Percentiles rank a stretch among this genome's conserved stretches.
These are phyloP conservation scores for Starmera caribaea DNA, from an alignment of 805 yeast genomes.

Conservation along the genomic window DNA sequence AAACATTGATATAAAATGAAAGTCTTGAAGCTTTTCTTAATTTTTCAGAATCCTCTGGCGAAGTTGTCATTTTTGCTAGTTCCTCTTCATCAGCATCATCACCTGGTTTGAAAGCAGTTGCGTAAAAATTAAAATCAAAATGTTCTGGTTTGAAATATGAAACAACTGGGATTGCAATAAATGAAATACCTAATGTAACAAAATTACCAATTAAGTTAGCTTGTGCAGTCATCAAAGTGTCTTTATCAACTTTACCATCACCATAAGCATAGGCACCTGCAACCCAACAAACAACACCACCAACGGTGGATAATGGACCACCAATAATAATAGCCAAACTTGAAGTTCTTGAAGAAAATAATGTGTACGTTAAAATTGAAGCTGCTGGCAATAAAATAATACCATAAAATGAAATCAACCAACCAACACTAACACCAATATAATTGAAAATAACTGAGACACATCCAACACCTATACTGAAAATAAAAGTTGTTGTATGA, in stretches of 20 bases:
- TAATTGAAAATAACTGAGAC: constrained; percentile 30
- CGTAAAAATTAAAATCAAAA: constrained; percentile 12
- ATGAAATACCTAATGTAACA: constrained; percentile 15
- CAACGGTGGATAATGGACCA: constrained; percentile 15
- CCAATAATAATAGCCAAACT: constrained; percentile 13
- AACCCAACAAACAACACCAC: constrained; percentile 19
- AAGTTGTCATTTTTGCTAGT: constrained; percentile 13
- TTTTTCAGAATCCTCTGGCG: constrained; percentile 3
- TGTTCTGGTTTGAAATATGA: constrained; percentile 18
- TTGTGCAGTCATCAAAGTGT: constrained; percentile 9
- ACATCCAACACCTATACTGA: constrained; percentile 31
- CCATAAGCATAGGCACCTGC: constrained; percentile 12
- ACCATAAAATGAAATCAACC: constrained; percentile 31
- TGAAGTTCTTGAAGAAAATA: constrained; percentile 21
- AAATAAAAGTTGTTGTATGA: constrained; percentile 25
- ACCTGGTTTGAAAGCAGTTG: neutral
- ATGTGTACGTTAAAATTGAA: constrained; percentile 20
- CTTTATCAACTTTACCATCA: constrained; percentile 12
- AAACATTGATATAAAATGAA: constrained; percentile 22
- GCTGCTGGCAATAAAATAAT: constrained; percentile 30
- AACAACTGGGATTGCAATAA: constrained; percentile 19
- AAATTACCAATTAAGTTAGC: constrained; percentile 15
- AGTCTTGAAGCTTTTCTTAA: constrained; percentile 26
- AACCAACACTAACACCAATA: constrained; percentile 31
- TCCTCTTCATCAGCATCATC: constrained; percentile 12